Base-by-base conservation (phyloP, 2,329 filamentous ascomycete genomes). In the Beauveria medogensis region DNA sequence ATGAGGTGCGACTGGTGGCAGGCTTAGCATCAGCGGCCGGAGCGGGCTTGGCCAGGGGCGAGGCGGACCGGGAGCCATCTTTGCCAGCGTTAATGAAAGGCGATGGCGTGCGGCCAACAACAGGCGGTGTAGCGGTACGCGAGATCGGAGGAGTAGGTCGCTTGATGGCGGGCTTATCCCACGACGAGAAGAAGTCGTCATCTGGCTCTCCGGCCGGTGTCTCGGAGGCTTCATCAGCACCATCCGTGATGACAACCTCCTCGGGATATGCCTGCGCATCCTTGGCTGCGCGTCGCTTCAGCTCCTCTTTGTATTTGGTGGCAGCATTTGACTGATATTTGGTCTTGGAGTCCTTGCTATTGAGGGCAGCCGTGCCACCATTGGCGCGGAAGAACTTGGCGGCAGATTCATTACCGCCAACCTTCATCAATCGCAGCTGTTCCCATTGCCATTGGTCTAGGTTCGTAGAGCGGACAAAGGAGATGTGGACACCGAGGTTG, bases 381-480 rank as follows among this genome's bases (percentile, higher is more conserved):
- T 99, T 94, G 68, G 91, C 88, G 77, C 97, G 92, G 80, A 97
- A 99, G 80, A 91, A 99, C 77, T 96, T 97, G 70, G 92, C 97
- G 54, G 94, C 94, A 62, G 92, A 96, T 77, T 97, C 93, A 71
- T 99, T 99, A 62, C 94, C 94, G 66, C 94, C 94, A 18, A 97
- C 92, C 78, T 99, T 99, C 93, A 99, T 97, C 62, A 93, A 77
- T 57, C 94, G 90, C 63, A 99, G 83, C 75, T 99, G 94, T 67
- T 97, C 92, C 94, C 94, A 99, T 89, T 97, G 92, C 94, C 94
- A 99, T 80, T 91, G 92, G 75, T 99, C 94, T 75, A 99, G 89
- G 75, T 97, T 97, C 64, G 93, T 97, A 64, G 93, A 97, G 70
- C 94, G 89, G 70, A 99, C 94, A 80, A 99, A 99, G 68, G 93